Evolutionary conservation across 2,329 filamentous ascomycete genomes (phyloP).

Genomic region (Sclerotinia glacialis): DNA sequence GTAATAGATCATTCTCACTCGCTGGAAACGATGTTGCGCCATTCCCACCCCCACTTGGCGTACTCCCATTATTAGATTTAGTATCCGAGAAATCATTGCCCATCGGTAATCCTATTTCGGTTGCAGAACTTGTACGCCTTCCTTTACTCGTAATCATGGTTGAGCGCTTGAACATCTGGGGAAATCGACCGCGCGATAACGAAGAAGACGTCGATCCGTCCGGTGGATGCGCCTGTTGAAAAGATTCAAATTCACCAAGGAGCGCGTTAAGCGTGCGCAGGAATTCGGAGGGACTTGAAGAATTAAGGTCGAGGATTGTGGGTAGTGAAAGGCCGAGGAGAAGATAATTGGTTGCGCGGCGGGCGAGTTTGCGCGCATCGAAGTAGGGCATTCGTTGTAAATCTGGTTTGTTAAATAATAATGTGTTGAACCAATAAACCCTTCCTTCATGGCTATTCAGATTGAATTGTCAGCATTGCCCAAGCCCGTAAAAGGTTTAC

Average conservation of each 20-base stretch:
- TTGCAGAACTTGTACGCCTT: slow-evolving; percentile 56
- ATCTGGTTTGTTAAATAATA: slow-evolving; percentile 83
- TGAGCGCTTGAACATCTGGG: slow-evolving; percentile 76
- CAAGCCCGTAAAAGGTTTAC: neutral
- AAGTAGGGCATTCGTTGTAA: slow-evolving; percentile 82
- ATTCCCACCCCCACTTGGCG: slow-evolving; percentile 41
- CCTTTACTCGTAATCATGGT: slow-evolving; percentile 51
- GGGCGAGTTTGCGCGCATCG: slow-evolving; percentile 76
- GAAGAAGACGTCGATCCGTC: slow-evolving; percentile 63
- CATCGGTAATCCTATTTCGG: slow-evolving; percentile 57
- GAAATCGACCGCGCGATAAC: slow-evolving; percentile 73
- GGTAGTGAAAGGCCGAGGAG: slow-evolving; percentile 90
- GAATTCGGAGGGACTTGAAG: slow-evolving; percentile 76
- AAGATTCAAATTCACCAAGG: slow-evolving; percentile 87
- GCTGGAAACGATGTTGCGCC: slow-evolving; percentile 47
- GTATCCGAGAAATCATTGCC: slow-evolving; percentile 47
- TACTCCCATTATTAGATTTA: slow-evolving; percentile 45
- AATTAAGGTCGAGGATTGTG: slow-evolving; percentile 82
- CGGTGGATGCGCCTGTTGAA: slow-evolving; percentile 81
- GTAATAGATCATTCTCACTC: slow-evolving; percentile 64
- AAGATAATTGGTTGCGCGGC: slow-evolving; percentile 90
- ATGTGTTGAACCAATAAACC: slow-evolving; percentile 97
- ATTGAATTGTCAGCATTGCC: slow-evolving; percentile 3
- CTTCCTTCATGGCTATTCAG: slow-evolving; percentile 77
- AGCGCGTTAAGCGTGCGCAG: slow-evolving; percentile 82